Evolutionary conservation across 176 grass and related monocot genomes (phyloP).

Genomic region (Raddia guianensis): DNA sequence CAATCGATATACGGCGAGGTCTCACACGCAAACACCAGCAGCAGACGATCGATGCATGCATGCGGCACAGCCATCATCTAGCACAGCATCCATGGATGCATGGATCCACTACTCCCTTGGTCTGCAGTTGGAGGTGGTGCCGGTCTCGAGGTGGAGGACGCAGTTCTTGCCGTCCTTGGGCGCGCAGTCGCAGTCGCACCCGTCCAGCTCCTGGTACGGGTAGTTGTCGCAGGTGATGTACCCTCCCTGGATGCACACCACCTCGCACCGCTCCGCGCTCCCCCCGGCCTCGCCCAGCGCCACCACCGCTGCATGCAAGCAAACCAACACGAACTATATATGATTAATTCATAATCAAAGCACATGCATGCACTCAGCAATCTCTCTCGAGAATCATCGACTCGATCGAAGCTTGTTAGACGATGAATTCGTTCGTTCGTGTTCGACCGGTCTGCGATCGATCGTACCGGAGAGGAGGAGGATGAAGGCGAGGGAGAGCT

Average conservation of each 20-base stretch:
- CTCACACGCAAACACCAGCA: not conserved
- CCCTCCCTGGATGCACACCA: slow-evolving; percentile 38
- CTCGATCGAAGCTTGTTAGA: too few relatives aligned
- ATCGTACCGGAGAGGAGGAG: slow-evolving; percentile 41
- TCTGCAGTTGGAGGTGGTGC: not conserved
- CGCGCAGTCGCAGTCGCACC: slow-evolving; percentile 38
- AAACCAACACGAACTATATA: not conserved
- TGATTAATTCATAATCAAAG: too few relatives aligned
- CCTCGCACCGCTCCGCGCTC: not conserved
- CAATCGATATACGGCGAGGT: not conserved
- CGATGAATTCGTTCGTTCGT: too few relatives aligned
- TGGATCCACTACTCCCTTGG: not conserved
- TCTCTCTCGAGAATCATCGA: too few relatives aligned
- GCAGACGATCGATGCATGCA: not conserved
- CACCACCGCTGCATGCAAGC: slow-evolving; percentile 16
- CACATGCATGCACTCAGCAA: too few relatives aligned
- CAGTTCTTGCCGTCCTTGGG: slow-evolving; percentile 40
- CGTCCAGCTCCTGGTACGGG: slow-evolving; percentile 27
- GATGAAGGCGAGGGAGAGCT: slow-evolving; percentile 44
- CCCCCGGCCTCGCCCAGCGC: not conserved
- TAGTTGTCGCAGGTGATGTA: slow-evolving; percentile 56
- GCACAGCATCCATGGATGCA: not conserved
- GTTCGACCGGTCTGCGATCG: not conserved
- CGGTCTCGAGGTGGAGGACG: slow-evolving; percentile 9
- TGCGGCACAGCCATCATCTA: not conserved